Evolutionary conservation across 768 basidiomycete genomes (phyloP).

Genomic region (Daedaleopsis nitida): DNA sequence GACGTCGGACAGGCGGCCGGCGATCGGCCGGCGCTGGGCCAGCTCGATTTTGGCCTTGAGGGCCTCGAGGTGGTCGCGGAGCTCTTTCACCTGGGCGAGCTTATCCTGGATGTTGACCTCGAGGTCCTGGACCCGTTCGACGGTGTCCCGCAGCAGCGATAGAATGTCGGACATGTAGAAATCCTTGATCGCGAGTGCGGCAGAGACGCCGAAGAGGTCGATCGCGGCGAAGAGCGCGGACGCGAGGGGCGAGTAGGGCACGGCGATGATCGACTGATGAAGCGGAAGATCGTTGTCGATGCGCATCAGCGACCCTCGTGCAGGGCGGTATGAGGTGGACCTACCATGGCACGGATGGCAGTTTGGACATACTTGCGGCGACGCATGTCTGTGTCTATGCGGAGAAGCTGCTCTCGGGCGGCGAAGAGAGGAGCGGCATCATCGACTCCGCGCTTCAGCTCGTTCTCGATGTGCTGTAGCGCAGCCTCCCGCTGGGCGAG

Average conservation of each 20-base stretch:
- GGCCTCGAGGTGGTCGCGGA: background rate
- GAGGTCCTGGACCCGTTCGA: background rate
- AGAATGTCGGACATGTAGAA: background rate
- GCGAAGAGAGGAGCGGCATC: background rate
- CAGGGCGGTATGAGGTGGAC: background rate
- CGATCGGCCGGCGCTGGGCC: background rate
- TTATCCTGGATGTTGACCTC: background rate
- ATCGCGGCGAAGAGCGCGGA: background rate
- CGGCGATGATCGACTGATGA: background rate
- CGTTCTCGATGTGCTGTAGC: background rate
- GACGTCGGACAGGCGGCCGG: background rate
- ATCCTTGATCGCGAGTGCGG: background rate
- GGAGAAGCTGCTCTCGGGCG: background rate
- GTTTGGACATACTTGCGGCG: background rate
- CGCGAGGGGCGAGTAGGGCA: conserved; percentile 1
- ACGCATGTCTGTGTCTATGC: background rate
- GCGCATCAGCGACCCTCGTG: background rate
- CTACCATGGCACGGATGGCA: background rate
- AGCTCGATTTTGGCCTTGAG: background rate
- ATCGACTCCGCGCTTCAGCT: background rate
- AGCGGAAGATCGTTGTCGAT: no score
- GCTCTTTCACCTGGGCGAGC: background rate
- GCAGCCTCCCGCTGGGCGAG: background rate
- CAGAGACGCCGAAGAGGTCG: background rate
- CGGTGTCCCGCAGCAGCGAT: background rate